phyloP scores from a whole-genome alignment of 1,284 basidiomycete species.

The Papiliotrema flavescens region DNA sequence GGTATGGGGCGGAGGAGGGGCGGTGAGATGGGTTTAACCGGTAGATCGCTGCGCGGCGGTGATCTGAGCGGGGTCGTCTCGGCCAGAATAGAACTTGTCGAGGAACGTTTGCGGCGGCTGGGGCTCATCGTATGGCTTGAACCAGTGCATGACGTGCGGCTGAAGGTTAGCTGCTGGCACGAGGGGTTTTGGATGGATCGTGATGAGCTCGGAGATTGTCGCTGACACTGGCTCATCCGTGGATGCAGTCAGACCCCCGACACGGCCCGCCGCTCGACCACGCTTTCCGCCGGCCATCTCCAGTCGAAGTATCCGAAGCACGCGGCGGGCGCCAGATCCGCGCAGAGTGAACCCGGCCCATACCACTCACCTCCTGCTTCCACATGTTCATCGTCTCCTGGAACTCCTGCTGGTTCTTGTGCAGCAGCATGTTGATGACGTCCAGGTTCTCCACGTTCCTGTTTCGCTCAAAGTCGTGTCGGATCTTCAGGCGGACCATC shows the following conservation, averaged over 20 bases:
- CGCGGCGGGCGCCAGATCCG: too few relatives aligned
- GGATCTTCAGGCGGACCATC: constrained; percentile 76
- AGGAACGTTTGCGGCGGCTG: constrained; percentile 47
- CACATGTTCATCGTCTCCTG: constrained; percentile 94
- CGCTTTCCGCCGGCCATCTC: too few relatives aligned
- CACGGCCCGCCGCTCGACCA: too few relatives aligned
- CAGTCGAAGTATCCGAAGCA: background rate
- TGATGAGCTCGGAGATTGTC: too few relatives aligned
- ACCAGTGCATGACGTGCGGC: constrained; percentile 50
- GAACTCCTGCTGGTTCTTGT: constrained; percentile 83
- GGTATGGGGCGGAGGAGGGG: constrained; percentile 31
- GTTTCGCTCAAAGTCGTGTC: constrained; percentile 84
- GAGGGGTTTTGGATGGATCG: too few relatives aligned
- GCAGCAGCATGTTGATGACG: constrained; percentile 80
- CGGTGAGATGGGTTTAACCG: background rate
- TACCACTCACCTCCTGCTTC: constrained; percentile 63
- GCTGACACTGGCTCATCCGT: too few relatives aligned
- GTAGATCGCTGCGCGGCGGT: constrained; percentile 1
- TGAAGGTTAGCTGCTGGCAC: too few relatives aligned
- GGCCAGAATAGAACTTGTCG: constrained; percentile 49
- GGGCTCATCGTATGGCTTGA: constrained; percentile 46
- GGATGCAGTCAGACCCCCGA: too few relatives aligned
- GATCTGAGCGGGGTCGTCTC: constrained; percentile 42
- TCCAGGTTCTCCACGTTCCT: constrained; percentile 75
- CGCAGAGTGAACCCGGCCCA: too few relatives aligned